Conservation (phyloP, 2,329 filamentous ascomycete species). For the Conoideocrella luteorostrata region DNA sequence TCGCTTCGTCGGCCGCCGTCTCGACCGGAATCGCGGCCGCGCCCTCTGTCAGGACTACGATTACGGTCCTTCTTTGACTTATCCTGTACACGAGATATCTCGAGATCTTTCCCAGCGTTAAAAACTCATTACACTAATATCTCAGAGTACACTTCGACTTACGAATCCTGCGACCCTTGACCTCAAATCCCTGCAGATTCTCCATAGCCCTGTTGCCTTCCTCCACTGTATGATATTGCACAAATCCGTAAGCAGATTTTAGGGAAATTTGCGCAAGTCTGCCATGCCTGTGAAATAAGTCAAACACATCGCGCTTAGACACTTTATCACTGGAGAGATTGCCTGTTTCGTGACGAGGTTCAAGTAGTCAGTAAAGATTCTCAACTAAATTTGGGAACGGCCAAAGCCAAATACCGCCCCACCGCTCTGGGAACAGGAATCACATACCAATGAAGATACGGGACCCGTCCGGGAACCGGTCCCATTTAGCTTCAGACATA, state of each 20-base stretch:
- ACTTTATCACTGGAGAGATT: conserved; percentile 91
- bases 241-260: conserved; percentile 94
- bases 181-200: conserved; percentile 70
- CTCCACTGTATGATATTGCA: conserved; percentile 76
- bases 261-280: conserved; percentile 90
- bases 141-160: conserved; percentile 34
- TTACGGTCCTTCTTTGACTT: conserved; percentile 57
- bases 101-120: conserved; percentile 56
- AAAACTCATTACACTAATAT: not conserved
- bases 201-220: conserved; percentile 72
- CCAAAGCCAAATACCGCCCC: too few species aligned
- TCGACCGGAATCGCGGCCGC: conserved; percentile 38
- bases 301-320: conserved; percentile 88
- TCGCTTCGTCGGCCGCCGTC: conserved; percentile 38
- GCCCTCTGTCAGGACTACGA: conserved; percentile 55
- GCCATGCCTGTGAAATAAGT: conserved; percentile 80
- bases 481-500: conserved; percentile 74
- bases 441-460: conserved; percentile 72
- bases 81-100: conserved; percentile 83
- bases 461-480: conserved; percentile 70
- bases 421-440: conserved; percentile 12
- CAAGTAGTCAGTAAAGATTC: conserved; percentile 15
- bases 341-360: conserved; percentile 43
- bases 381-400: too few species aligned
- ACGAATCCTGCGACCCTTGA: conserved; percentile 92